phyloP scores from a whole-genome alignment of 148 eudicot genomes.

The Mesembryanthemum crystallinum region DNA sequence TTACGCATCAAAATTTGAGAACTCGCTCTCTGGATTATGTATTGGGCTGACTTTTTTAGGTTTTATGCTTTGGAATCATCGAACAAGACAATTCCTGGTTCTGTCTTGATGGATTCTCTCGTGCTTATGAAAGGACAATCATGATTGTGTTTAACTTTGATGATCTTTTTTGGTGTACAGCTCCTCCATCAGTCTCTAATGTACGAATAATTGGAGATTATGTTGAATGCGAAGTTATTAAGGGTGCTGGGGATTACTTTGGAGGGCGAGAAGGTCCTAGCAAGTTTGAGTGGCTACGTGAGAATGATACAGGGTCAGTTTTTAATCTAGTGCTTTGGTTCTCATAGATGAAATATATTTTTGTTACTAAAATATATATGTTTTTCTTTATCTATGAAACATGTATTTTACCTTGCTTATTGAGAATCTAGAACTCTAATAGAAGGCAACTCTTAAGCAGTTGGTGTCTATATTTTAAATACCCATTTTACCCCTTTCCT shows the following conservation, averaged over 20 bases:
- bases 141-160: background rate
- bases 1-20: background rate
- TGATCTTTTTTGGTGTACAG: slow-evolving; percentile 40
- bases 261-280: slow-evolving; percentile 99
- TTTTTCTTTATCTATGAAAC: background rate
- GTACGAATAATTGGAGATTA: slow-evolving; percentile 70
- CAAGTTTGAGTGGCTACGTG: slow-evolving; percentile 91
- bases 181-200: slow-evolving; percentile 85
- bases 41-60: background rate
- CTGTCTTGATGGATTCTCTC: background rate
- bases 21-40: too few relatives aligned
- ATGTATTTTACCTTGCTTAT: background rate
- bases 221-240: slow-evolving; percentile 70
- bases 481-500: too few relatives aligned
- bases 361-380: background rate
- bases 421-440: too few relatives aligned
- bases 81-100: background rate
- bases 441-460: too few relatives aligned
- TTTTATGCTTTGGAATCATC: background rate
- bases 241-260: slow-evolving; percentile 81
- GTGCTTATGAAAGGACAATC: background rate
- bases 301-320: slow-evolving; percentile 73
- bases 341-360: background rate
- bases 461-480: too few relatives aligned
- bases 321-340: background rate